phyloP scores from a whole-genome alignment of 75 land plant species.

The Sequoiadendron giganteum region DNA sequence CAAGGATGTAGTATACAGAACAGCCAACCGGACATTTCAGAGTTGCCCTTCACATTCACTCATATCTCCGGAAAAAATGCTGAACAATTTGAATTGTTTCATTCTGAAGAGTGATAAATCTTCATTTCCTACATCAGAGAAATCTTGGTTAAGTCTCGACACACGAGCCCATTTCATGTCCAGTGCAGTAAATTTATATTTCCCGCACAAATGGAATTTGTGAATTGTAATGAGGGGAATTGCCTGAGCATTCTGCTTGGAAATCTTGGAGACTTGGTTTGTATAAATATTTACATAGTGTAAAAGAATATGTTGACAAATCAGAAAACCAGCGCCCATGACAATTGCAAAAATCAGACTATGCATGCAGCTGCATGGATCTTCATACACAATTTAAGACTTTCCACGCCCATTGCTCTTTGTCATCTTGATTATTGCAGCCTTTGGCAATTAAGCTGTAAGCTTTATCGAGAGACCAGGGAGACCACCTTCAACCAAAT shows the following conservation, averaged over 20 bases:
- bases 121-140: not conserved
- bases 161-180: not conserved
- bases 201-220: not conserved
- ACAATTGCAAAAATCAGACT: not conserved
- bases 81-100: not conserved
- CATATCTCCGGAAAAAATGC: not conserved
- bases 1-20: slow-evolving; percentile 5
- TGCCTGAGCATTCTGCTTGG: not conserved
- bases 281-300: slow-evolving; percentile 8
- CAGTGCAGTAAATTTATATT: not conserved
- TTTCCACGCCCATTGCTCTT: not conserved
- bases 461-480: not conserved
- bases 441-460: not conserved
- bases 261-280: not conserved
- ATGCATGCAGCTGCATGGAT: not conserved
- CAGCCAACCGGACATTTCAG: not conserved
- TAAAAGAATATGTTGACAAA: not conserved
- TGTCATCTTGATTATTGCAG: not conserved
- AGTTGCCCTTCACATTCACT: not conserved
- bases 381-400: not conserved
- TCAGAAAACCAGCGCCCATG: not conserved
- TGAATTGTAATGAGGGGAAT: not conserved
- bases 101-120: not conserved
- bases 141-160: not conserved
- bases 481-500: not conserved